phyloP scores from a whole-genome alignment of 2,329 filamentous ascomycete genomes.

The Aspergillus neotritici region DNA sequence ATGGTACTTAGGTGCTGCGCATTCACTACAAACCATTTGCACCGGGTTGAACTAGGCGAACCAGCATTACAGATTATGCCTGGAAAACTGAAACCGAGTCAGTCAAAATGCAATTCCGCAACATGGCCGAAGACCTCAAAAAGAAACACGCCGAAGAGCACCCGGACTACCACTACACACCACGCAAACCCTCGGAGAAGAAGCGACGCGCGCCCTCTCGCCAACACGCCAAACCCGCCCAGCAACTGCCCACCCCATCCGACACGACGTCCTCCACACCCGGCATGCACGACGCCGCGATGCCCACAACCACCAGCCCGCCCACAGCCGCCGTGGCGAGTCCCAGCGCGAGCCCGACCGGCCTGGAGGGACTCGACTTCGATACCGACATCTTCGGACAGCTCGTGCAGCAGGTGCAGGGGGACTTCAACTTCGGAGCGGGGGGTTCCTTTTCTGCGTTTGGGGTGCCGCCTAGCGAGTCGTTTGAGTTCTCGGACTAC shows the following conservation, averaged over 20 bases:
- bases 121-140: slow-evolving; percentile 36
- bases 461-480: slow-evolving; percentile 8
- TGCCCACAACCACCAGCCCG: too few relatives aligned
- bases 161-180: slow-evolving; percentile 44
- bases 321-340: too few relatives aligned
- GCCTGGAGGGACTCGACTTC: slow-evolving; percentile 8
- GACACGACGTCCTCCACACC: slow-evolving; percentile 5
- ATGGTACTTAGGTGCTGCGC: too few relatives aligned
- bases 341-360: not conserved
- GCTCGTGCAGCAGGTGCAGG: slow-evolving; percentile 15
- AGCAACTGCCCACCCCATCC: not conserved
- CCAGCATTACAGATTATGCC: slow-evolving; percentile 34
- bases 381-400: slow-evolving; percentile 13
- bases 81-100: slow-evolving; percentile 37
- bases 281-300: not conserved
- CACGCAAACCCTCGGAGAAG: slow-evolving; percentile 43
- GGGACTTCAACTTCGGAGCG: slow-evolving; percentile 6
- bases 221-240: slow-evolving; percentile 7
- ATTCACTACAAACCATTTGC: too few relatives aligned
- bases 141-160: slow-evolving; percentile 35
- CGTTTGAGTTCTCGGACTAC: slow-evolving; percentile 18
- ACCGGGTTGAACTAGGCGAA: too few relatives aligned
- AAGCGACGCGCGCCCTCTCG: slow-evolving; percentile 41
- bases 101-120: slow-evolving; percentile 35
- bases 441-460: not conserved